These are phyloP conservation scores for Vaccinium macrocarpon DNA, from an alignment of 148 eudicot species.

Conservation along the genomic window DNA sequence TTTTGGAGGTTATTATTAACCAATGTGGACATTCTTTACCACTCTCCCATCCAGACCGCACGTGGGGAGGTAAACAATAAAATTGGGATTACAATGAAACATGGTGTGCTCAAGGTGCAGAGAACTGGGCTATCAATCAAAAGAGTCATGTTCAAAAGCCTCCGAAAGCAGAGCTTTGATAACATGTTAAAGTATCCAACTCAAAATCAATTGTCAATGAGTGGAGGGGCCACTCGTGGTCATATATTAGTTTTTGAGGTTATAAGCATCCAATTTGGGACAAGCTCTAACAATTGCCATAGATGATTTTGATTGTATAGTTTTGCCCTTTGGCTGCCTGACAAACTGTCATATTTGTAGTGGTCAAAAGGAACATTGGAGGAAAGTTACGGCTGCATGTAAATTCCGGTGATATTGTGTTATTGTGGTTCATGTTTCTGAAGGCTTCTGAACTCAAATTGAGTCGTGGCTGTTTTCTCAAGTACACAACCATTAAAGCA, in stretches of 20 bases:
- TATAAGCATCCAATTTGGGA: background rate
- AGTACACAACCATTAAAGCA: background rate
- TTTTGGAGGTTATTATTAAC: background rate
- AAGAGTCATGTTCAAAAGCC: background rate
- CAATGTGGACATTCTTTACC: background rate
- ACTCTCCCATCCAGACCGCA: background rate
- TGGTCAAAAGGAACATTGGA: background rate
- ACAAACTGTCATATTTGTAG: background rate
- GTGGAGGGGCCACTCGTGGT: background rate
- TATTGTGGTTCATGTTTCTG: slow-evolving; percentile 1
- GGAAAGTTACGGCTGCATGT: background rate
- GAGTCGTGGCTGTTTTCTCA: background rate
- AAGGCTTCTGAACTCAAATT: background rate
- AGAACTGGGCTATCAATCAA: background rate
- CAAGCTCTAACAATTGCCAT: background rate
- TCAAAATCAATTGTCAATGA: background rate
- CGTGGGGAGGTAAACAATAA: background rate
- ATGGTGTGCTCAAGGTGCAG: background rate
- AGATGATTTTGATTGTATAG: background rate
- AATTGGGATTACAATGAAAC: background rate
- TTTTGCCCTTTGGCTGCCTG: background rate
- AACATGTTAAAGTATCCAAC: background rate
- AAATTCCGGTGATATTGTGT: background rate
- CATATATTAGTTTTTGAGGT: background rate
- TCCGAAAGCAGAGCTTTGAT: background rate